These are phyloP conservation scores for Selenicereus undatus DNA, from an alignment of 148 eudicot genomes.

Conservation along the genomic window DNA sequence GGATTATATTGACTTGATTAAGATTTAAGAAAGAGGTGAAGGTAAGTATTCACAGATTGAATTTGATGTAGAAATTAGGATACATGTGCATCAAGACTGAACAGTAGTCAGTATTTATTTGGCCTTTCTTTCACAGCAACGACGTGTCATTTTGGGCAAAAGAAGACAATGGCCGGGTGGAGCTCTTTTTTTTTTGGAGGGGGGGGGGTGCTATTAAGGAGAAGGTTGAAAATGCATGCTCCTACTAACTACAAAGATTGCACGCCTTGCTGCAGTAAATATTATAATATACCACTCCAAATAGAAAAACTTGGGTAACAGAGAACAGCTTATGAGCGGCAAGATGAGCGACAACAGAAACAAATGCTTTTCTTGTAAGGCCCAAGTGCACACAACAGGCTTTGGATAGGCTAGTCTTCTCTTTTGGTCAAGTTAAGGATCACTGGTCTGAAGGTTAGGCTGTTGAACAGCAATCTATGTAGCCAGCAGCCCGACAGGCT, in stretches of 20 bases:
- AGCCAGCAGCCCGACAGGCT: neutral
- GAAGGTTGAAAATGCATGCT: neutral
- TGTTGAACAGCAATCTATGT: neutral
- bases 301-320: neutral
- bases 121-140: neutral
- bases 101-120: neutral
- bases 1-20: neutral
- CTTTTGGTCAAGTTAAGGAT: neutral
- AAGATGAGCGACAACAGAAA: neutral
- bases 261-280: too few relatives aligned
- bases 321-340: neutral
- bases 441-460: neutral
- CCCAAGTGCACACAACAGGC: neutral
- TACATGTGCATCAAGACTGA: neutral
- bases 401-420: neutral
- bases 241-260: neutral
- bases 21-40: neutral
- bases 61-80: neutral
- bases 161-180: too few relatives aligned
- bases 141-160: too few relatives aligned
- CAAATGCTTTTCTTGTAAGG: neutral
- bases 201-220: too few relatives aligned
- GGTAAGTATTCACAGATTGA: neutral
- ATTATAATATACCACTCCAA: neutral
- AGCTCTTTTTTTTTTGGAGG: too few relatives aligned